Evolutionary conservation across 805 yeast species (phyloP), one percentile per base, ranked within the genome.

Genomic region (Priceomyces castillae): DNA sequence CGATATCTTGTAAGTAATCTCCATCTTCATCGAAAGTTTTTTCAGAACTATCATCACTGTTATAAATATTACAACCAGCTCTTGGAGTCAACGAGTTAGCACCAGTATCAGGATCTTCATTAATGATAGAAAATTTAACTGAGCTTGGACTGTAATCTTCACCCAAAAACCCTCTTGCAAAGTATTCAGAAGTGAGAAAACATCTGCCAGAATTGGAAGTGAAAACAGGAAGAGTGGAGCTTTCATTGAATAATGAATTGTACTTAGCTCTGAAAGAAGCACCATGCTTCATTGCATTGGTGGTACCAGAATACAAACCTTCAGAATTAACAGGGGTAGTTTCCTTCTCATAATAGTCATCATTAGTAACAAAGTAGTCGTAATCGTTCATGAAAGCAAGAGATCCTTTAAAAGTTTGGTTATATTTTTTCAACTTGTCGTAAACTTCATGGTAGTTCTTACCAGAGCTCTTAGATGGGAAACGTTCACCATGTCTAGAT

Each of bases 401-500:
- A 6, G 80, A 80, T 3, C 84, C 84, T 25, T 59, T 61, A 50
- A 67, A 66, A 0, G 65, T 51, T 4, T 56, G 50, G 26, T 53
- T 54, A 53, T 62, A 59, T 23, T 40, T 30, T 37, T 57, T 50
- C 39, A 70, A 53, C 44, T 62, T 62, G 10, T 47, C 33, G 49
- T 52, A 47, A 20, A 67, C 46, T 7, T 54, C 54, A 46, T 67
- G 66, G 31, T 58, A 57, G 7, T 34, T 18, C 34, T 50, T 53
- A 7, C 73, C 73, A 22, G 46, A 52, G 20, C 58, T 46, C 25
- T 50, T 53, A n/a, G 70, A 58, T 6, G 74, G 71, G 55, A 71
- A 85, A 50, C 95, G 69, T 60, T 86, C 94, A 16, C 92, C 95
- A 56, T 88, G 95, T 56, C 96, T 76, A 51, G 82, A 80, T 40